phyloP scores from a whole-genome alignment of 805 yeast species.

The Nakazawaea populi region DNA sequence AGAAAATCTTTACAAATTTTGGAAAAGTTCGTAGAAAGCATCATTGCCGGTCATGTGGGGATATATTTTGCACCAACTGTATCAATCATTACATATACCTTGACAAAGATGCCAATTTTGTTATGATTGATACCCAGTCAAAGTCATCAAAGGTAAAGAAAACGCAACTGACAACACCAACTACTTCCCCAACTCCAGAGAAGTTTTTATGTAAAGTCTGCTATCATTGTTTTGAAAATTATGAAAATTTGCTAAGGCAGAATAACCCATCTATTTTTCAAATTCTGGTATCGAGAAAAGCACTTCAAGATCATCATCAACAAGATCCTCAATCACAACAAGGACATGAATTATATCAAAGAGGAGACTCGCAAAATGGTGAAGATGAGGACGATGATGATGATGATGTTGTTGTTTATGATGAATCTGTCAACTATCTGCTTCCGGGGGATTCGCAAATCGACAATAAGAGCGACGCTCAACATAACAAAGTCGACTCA shows the following conservation, averaged over 20 bases:
- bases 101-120: slow-evolving; percentile 28
- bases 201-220: slow-evolving; percentile 30
- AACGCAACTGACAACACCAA: not conserved
- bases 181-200: slow-evolving; percentile 6
- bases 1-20: slow-evolving; percentile 62
- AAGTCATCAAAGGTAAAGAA: slow-evolving; percentile 10
- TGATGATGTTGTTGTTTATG: slow-evolving; percentile 1
- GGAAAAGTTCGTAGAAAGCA: slow-evolving; percentile 52
- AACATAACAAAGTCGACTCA: not conserved
- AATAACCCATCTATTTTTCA: slow-evolving; percentile 8
- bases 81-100: slow-evolving; percentile 27
- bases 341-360: not conserved
- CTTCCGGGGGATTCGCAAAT: too few relatives aligned
- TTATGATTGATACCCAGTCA: slow-evolving; percentile 19
- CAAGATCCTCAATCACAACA: not conserved
- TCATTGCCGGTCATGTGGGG: slow-evolving; percentile 35
- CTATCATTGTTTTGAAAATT: slow-evolving; percentile 24
- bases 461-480: not conserved
- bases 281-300: not conserved
- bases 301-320: not conserved
- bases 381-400: not conserved
- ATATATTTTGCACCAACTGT: slow-evolving; percentile 33
- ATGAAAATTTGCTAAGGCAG: slow-evolving; percentile 23
- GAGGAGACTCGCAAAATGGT: not conserved
- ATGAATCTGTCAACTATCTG: not conserved